Percentiles rank a stretch among this genome's conserved stretches.
These are phyloP conservation scores for Cladosporium sp. DNA, from an alignment of 2,329 filamentous ascomycete species.

Conservation along the genomic window DNA sequence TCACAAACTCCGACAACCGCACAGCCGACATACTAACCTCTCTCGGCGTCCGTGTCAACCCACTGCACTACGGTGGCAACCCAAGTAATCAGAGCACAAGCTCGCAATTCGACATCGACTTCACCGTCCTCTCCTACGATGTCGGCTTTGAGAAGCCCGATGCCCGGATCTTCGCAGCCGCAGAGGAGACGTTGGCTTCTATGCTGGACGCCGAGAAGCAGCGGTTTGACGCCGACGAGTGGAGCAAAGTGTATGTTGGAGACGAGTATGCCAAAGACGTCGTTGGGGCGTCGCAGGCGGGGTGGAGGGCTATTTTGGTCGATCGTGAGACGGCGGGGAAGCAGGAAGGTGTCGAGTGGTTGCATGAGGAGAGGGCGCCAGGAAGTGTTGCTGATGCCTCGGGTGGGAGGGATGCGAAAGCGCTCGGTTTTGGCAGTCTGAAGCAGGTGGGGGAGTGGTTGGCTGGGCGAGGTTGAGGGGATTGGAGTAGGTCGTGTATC, in stretches of 20 bases:
- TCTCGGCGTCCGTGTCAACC: conserved; percentile 48
- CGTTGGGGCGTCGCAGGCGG: conserved; percentile 43
- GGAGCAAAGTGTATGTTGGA: conserved; percentile 50
- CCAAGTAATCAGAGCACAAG: background rate
- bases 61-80: conserved; percentile 26
- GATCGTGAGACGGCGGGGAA: conserved; percentile 29
- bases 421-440: conserved; percentile 24
- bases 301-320: conserved; percentile 46
- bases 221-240: conserved; percentile 16
- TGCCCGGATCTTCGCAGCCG: conserved; percentile 52
- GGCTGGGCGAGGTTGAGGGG: conserved; percentile 1
- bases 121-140: conserved; percentile 61
- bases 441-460: conserved; percentile 23
- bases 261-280: conserved; percentile 52
- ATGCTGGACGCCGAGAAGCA: conserved; percentile 30
- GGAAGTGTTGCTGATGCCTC: conserved; percentile 14
- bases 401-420: conserved; percentile 18
- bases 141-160: conserved; percentile 59
- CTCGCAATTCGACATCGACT: conserved; percentile 44
- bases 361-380: conserved; percentile 9
- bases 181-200: conserved; percentile 41
- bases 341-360: conserved; percentile 17
- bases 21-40: conserved; percentile 52
- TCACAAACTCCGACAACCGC: conserved; percentile 63
- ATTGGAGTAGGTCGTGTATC: background rate